Evolutionary conservation across 352 stramenopile genomes (phyloP).

Genomic region (Phytophthora syringae): DNA sequence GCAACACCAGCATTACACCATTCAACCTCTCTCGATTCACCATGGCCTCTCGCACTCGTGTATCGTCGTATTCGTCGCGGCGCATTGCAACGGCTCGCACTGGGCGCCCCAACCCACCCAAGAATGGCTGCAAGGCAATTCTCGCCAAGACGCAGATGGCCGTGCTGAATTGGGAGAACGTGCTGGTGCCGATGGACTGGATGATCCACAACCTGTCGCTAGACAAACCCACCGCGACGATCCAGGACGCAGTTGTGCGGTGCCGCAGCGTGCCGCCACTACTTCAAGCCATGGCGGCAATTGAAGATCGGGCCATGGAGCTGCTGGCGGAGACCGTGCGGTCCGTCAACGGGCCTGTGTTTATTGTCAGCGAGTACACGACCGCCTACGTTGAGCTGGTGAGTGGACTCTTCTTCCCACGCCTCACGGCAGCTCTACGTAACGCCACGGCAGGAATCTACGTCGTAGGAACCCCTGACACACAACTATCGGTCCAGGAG

Average conservation of each 20-base stretch:
- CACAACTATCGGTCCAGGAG: slow-evolving; percentile 40
- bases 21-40: not conserved
- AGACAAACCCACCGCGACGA: slow-evolving; percentile 16
- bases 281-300: slow-evolving; percentile 16
- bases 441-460: slow-evolving; percentile 44
- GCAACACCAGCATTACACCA: not conserved
- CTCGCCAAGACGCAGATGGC: slow-evolving; percentile 29
- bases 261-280: slow-evolving; percentile 24
- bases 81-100: slow-evolving; percentile 12
- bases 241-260: slow-evolving; percentile 32
- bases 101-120: not conserved
- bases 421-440: slow-evolving; percentile 39
- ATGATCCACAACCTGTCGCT: slow-evolving; percentile 45
- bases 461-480: slow-evolving; percentile 47
- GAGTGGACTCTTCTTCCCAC: slow-evolving; percentile 58
- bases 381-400: slow-evolving; percentile 49
- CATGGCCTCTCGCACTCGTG: slow-evolving; percentile 10
- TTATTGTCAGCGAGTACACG: slow-evolving; percentile 52
- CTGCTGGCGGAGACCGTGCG: slow-evolving; percentile 38
- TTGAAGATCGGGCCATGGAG: slow-evolving; percentile 45
- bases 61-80: slow-evolving; percentile 11
- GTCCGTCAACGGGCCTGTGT: slow-evolving; percentile 35
- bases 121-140: not conserved
- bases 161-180: slow-evolving; percentile 64
- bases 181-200: slow-evolving; percentile 52